A percentile compares a stretch with the other conserved stretches of the same genome.
phyloP scores from a whole-genome alignment of 176 grass and related monocot species.

The Alloteropsis semialata region DNA sequence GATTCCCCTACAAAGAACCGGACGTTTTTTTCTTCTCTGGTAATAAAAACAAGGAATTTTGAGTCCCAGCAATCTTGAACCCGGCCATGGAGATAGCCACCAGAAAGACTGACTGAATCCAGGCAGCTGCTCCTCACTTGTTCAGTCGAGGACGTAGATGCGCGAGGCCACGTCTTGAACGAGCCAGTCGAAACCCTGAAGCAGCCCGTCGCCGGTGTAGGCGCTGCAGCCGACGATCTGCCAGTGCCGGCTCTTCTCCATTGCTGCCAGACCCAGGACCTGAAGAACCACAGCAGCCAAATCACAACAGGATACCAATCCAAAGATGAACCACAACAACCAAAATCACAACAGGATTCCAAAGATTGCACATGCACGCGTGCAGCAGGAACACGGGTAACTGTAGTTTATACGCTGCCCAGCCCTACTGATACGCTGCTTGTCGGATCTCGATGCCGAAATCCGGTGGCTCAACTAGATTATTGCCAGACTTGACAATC shows the following conservation, averaged over 20 bases:
- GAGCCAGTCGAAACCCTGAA: constrained; percentile 76
- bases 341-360: background rate
- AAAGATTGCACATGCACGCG: background rate
- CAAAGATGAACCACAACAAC: too few species aligned
- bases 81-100: background rate
- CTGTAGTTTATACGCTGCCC: too few species aligned
- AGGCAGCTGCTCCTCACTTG: background rate
- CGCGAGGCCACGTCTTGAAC: constrained; percentile 75
- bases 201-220: constrained; percentile 58
- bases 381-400: background rate
- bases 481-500: background rate
- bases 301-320: background rate
- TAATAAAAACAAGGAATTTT: background rate
- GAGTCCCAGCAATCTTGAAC: background rate
- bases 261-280: constrained; percentile 59
- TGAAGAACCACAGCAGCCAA: background rate
- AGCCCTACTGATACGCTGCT: background rate
- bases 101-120: background rate
- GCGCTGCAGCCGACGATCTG: constrained; percentile 63
- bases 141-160: constrained; percentile 67
- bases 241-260: constrained; percentile 68
- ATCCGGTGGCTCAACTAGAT: background rate
- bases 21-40: background rate
- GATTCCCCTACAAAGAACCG: background rate
- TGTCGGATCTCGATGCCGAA: background rate